phyloP scores from a whole-genome alignment of 176 grass and related monocot species.

The Lolium rigidum region DNA sequence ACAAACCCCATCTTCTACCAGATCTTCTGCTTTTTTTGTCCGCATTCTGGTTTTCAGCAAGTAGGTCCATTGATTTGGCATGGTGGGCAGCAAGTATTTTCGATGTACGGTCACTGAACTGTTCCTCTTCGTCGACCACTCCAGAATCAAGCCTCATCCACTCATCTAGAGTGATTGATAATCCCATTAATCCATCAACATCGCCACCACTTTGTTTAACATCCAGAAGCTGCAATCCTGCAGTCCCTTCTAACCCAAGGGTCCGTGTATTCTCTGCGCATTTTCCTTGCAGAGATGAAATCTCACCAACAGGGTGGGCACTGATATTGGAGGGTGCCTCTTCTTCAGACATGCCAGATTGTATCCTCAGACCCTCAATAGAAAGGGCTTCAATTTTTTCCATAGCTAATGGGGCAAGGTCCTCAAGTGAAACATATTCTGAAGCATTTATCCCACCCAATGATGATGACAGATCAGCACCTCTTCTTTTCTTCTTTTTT shows the following conservation, averaged over 20 bases:
- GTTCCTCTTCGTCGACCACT: slow-evolving; percentile 79
- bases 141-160: slow-evolving; percentile 97
- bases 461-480: slow-evolving; percentile 51
- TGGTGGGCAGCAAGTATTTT: slow-evolving; percentile 97
- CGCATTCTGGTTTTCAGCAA: slow-evolving; percentile 48
- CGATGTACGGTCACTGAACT: slow-evolving; percentile 71
- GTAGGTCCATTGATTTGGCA: slow-evolving; percentile 91
- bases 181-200: slow-evolving; percentile 94
- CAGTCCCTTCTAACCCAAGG: slow-evolving; percentile 92
- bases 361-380: slow-evolving; percentile 96
- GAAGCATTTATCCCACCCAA: slow-evolving; percentile 51
- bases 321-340: slow-evolving; percentile 91
- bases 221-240: slow-evolving; percentile 87
- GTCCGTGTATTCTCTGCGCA: slow-evolving; percentile 55
- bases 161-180: slow-evolving; percentile 91
- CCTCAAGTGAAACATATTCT: slow-evolving; percentile 89
- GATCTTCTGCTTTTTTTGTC: slow-evolving; percentile 78
- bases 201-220: slow-evolving; percentile 73
- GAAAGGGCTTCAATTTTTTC: slow-evolving; percentile 98
- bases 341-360: slow-evolving; percentile 94
- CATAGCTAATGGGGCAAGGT: slow-evolving; percentile 98
- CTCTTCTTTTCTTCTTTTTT: slow-evolving; percentile 64
- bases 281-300: slow-evolving; percentile 87
- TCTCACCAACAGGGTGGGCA: slow-evolving; percentile 65
- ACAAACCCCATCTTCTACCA: slow-evolving; percentile 88